Percentiles rank a stretch among this genome's conserved stretches.
Conservation (phyloP, 352 stramenopile genomes). For the Phytopythium boreale region DNA sequence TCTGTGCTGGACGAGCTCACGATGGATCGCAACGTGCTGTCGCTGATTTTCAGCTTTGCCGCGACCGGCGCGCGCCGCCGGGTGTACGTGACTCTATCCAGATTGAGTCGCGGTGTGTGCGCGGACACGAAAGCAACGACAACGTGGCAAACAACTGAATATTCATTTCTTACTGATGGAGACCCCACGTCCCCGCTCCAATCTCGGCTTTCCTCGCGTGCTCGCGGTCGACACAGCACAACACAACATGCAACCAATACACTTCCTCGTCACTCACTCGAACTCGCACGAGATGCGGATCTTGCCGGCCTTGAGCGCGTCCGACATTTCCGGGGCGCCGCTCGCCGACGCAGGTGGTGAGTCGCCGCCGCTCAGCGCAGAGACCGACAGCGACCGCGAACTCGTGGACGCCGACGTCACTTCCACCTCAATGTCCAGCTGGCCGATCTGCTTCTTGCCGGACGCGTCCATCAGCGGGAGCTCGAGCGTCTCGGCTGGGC, state of each 20-base stretch:
- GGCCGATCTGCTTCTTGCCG: conserved; percentile 25
- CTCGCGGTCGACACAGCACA: neutral
- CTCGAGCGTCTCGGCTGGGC: conserved; percentile 17
- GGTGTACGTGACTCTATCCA: neutral
- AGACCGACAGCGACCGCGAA: conserved; percentile 29
- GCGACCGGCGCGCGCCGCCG: neutral
- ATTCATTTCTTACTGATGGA: neutral
- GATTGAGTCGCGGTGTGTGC: neutral
- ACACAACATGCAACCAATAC: neutral
- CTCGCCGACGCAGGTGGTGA: conserved; percentile 6
- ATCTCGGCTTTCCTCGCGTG: neutral
- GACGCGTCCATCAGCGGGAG: conserved; percentile 27
- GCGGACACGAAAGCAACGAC: neutral
- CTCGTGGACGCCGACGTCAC: conserved; percentile 30
- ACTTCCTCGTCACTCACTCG: conserved; percentile 16
- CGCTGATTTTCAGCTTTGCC: neutral
- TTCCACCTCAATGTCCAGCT: conserved; percentile 32
- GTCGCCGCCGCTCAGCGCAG: conserved; percentile 21
- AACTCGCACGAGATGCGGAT: conserved; percentile 46
- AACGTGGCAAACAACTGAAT: neutral
- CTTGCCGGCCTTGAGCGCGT: conserved; percentile 35
- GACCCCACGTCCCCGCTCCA: too few relatives aligned
- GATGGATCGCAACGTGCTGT: neutral
- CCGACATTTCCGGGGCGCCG: conserved; percentile 15
- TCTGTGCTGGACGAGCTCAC: too few relatives aligned